phyloP scores from a whole-genome alignment of 1,139 yeast species.

The Hansenula sp. region DNA sequence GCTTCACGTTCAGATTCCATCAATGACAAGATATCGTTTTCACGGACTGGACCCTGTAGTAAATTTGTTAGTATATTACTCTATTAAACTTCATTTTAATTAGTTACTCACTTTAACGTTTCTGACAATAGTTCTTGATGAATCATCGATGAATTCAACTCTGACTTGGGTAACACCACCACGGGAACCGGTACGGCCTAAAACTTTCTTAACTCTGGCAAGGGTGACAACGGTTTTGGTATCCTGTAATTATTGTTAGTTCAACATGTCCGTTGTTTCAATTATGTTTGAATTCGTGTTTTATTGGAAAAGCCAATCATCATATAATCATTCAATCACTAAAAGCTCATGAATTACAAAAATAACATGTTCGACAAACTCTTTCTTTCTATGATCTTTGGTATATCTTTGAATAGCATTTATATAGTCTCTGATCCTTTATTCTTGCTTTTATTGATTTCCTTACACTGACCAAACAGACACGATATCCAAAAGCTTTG shows the following conservation, averaged over 20 bases:
- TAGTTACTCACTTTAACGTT: constrained; percentile 66
- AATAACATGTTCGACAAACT: no score
- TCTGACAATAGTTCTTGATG: constrained; percentile 98
- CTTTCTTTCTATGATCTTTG: no score
- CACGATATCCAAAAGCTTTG: no score
- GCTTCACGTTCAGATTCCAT: constrained; percentile 99
- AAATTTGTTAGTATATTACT: constrained; percentile 10
- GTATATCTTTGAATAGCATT: no score
- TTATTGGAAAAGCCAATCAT: no score
- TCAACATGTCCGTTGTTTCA: not conserved
- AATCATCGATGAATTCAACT: constrained; percentile 98
- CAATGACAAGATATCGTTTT: constrained; percentile 96
- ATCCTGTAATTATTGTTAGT: constrained; percentile 38
- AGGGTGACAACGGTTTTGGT: constrained; percentile 95
- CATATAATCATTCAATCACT: no score
- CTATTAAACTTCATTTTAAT: no score
- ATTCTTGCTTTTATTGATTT: no score
- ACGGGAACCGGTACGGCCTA: constrained; percentile 99
- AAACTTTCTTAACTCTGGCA: constrained; percentile 98
- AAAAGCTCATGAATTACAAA: no score
- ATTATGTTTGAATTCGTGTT: not conserved
- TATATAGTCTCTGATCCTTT: no score
- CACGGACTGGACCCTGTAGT: constrained; percentile 87
- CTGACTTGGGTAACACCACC: constrained; percentile 99
- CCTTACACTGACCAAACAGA: no score